Base-by-base conservation (phyloP, 441 rosid genomes). In the Macaranga tanarius region DNA sequence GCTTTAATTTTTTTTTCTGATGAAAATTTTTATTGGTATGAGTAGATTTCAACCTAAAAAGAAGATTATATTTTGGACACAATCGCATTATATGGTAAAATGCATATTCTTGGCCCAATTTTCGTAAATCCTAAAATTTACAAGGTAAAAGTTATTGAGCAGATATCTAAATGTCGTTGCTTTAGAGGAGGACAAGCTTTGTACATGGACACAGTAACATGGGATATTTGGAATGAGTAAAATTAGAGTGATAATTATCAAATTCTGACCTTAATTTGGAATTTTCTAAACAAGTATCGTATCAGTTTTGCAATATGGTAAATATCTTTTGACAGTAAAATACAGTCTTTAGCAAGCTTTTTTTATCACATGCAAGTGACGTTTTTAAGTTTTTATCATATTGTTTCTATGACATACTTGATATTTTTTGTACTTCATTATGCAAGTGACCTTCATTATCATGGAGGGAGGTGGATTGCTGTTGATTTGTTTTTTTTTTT, bases 61-160 rank as follows among this genome's bases (percentile, higher is more conserved):
- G 82, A 84, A 31, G 97, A 95, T 67, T 95, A 82, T 85, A 82
- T 95, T 86, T 84, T 95, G 70, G 99, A 95, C 80, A 77, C 96
- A 2, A 84, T 91, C 68, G 86, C 87, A 15, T 84, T 95, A 64
- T 98, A 92, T 83, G 98, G 91, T 80, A 79, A 20, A 67, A 90
- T 92, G 91, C 82, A 81, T 60, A 75, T 87, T 77, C 93, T 95
- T 74, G 77, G 84, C 56, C 88, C 96, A 0, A 85, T 90, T 78
- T 95, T 95, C 66, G 80, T 92, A 66, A 86, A 92, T 83, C 88
- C 91, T 67, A 66, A 47, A 77, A 89, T 95, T 73, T 95, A 93
- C 84, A 95, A 95, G 96, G 99, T 95, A 77, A 44, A n/a, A 2
- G 22, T 68, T 10, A 7, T 50, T 61, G 2, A 50, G 70, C 38